Evolutionary conservation across 225 moss, liverwort and hornwort species (phyloP), one percentile per base, ranked within the genome.

Genomic region (Polytrichum commune): DNA sequence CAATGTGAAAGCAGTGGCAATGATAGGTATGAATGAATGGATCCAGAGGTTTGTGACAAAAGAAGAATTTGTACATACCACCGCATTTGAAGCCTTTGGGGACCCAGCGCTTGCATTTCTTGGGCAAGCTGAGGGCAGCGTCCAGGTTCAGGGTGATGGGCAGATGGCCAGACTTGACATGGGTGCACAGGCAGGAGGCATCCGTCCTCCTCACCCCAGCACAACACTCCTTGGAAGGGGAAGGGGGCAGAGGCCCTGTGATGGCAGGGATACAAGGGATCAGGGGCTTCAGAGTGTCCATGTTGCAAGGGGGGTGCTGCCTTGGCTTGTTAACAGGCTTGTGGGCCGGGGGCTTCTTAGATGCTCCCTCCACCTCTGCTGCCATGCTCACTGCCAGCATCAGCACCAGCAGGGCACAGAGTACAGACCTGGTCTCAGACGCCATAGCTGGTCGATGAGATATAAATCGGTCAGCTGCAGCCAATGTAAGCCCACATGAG

Each of bases 61-160:
- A 35, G 9, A 35, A 35, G 2, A 46, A 46, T 4, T 13, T 46
- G 13, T 3, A 63, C 63, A 9, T 27, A 63, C 63, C 63, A 29
- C 63, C 63, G 63, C 63, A 63, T 5, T 28, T 25, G 63, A 63
- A 63, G 22, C 63, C 63, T 18, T 29, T 63, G 13, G 63, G 63
- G 5, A 63, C 13, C 63, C 63, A 63, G 27, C 63, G 63, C 68
- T 68, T 68, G 68, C 68, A 68, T 4, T 26, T 55, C 68, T 68
- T 68, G 68, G 53, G 68, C 68, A 68, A 68, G 24, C 54, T 33
- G 5, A 68, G 68, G 38, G 53, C 68, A 68, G 54, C 68, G 13
- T 55, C 68, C 22, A 63, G 63, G 27, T 63, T 63, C 4, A 63
- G 63, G 18, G 63, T 63, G 25, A 63, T 25, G 25, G 63, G 63